phyloP scores from a whole-genome alignment of 2,329 filamentous ascomycete genomes.

The Fusarium clavum region DNA sequence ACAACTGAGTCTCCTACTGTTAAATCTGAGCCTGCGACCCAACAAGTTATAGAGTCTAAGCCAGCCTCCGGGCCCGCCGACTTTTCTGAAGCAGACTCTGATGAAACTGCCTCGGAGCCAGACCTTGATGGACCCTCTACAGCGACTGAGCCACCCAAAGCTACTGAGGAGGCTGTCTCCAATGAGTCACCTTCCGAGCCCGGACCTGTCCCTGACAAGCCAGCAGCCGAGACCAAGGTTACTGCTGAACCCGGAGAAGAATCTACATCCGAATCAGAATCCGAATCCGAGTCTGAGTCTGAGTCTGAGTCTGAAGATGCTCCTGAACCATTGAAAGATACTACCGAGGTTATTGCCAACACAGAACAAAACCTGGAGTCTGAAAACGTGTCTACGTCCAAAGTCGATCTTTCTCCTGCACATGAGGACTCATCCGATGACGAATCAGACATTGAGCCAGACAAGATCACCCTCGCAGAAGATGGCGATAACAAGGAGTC shows the following conservation, averaged over 20 bases:
- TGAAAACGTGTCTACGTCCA: neutral
- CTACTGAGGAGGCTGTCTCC: neutral
- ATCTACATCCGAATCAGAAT: constrained; percentile 5
- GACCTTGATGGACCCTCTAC: neutral
- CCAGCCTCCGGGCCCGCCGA: neutral
- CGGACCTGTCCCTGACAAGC: neutral
- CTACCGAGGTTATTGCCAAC: constrained; percentile 4
- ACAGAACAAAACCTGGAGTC: neutral
- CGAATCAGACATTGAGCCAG: constrained; percentile 1
- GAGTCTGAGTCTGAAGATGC: constrained; percentile 1
- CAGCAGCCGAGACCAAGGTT: neutral
- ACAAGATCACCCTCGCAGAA: neutral
- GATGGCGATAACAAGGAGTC: neutral
- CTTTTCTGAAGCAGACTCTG: neutral
- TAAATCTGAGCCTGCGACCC: neutral
- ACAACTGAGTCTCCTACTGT: neutral
- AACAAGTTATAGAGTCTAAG: neutral
- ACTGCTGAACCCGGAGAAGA: neutral
- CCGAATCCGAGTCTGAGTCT: neutral
- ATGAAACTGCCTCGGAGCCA: neutral
- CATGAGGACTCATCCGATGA: constrained; percentile 7
- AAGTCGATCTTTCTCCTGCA: neutral
- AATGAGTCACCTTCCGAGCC: neutral
- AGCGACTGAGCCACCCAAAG: neutral
- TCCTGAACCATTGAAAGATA: constrained; percentile 4